Conservation (phyloP, 1,284 basidiomycete genomes). For the Gymnopus androsaceus region DNA sequence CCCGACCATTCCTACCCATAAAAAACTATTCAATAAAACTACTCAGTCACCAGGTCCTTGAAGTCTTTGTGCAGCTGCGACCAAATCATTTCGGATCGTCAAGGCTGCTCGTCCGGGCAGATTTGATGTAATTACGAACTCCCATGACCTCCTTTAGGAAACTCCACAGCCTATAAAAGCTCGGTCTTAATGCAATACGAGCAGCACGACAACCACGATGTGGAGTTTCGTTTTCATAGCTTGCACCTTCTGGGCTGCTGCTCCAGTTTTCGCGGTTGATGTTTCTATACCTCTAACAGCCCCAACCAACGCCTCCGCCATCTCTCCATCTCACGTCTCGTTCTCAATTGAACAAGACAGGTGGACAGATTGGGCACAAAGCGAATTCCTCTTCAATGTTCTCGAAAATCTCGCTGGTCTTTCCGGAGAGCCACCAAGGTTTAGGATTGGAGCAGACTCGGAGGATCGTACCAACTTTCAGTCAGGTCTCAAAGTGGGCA, state of each 20-base stretch:
- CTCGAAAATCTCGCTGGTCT: conserved; percentile 54
- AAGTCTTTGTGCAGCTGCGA: too few species aligned
- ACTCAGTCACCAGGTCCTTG: too few species aligned
- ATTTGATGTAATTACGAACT: too few species aligned
- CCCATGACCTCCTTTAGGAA: too few species aligned
- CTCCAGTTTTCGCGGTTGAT: neutral
- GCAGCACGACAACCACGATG: neutral
- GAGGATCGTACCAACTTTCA: conserved; percentile 63
- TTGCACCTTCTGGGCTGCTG: neutral
- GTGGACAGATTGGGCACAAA: conserved; percentile 64
- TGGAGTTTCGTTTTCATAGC: neutral
- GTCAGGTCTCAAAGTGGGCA: conserved; percentile 40
- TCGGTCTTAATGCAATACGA: neutral
- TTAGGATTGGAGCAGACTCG: conserved; percentile 64
- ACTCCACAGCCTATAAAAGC: neutral
- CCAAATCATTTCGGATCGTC: too few species aligned
- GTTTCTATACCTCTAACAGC: conserved; percentile 2
- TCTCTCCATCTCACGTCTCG: conserved; percentile 53
- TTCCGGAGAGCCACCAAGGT: conserved; percentile 57
- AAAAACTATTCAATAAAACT: too few species aligned
- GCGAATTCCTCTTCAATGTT: conserved; percentile 59
- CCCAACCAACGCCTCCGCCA: conserved; percentile 6
- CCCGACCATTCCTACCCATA: too few species aligned
- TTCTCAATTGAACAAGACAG: conserved; percentile 72
- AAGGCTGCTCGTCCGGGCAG: too few species aligned